Evolutionary conservation across 768 basidiomycete genomes (phyloP).

Genomic region (Kwoniella mangroviensis): DNA sequence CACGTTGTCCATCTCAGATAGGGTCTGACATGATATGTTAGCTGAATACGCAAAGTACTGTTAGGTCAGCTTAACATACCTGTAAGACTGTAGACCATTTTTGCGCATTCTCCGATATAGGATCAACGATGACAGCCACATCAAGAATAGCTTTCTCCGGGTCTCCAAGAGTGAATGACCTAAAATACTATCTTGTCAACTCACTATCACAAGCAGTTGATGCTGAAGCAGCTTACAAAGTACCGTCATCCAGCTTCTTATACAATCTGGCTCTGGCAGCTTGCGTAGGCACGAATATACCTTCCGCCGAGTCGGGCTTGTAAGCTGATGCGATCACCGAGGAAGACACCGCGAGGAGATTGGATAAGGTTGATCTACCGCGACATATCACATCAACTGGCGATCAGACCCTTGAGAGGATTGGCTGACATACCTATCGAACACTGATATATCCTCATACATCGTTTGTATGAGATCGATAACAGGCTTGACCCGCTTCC

Average conservation of each 20-base stretch:
- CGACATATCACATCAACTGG: neutral
- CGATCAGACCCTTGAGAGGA: too few relatives aligned
- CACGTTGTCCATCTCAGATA: conserved; percentile 53
- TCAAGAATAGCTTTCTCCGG: conserved; percentile 70
- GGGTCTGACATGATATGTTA: conserved; percentile 30
- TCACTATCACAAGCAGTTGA: neutral
- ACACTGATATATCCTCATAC: conserved; percentile 57
- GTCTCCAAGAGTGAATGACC: conserved; percentile 73
- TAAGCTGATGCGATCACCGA: conserved; percentile 75
- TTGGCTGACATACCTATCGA: conserved; percentile 60
- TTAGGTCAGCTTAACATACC: conserved; percentile 60
- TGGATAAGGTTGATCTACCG: conserved; percentile 64
- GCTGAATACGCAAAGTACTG: neutral
- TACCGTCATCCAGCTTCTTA: conserved; percentile 64
- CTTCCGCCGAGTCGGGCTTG: conserved; percentile 57
- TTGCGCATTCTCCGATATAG: conserved; percentile 80
- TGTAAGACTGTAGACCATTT: conserved; percentile 80
- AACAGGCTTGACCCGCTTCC: conserved; percentile 72
- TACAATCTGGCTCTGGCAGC: conserved; percentile 69
- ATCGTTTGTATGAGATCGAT: conserved; percentile 68
- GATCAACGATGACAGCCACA: conserved; percentile 77
- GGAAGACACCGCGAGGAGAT: conserved; percentile 69
- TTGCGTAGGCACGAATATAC: conserved; percentile 71
- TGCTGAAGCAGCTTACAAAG: conserved; percentile 65
- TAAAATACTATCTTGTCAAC: conserved; percentile 53